Percentiles rank a stretch among this genome's conserved stretches.
Conservation (phyloP, 257 asterid species). For the Ligustrum vulgare region DNA sequence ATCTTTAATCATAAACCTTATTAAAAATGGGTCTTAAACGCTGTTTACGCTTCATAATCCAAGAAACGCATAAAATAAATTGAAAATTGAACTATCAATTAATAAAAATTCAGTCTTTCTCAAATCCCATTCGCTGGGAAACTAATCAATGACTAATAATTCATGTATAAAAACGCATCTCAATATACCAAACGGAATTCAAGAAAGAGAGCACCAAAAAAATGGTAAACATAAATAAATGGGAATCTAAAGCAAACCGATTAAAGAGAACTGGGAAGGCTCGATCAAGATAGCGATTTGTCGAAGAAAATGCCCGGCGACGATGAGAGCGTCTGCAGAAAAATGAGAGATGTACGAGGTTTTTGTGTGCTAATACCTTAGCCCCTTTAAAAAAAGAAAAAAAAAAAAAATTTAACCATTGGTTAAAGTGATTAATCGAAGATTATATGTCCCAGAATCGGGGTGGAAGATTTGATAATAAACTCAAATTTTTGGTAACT, state of each 20-base stretch:
- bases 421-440: too few relatives aligned
- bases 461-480: too few relatives aligned
- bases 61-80: constrained; percentile 9
- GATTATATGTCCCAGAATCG: too few relatives aligned
- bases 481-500: too few relatives aligned
- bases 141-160: constrained; percentile 3
- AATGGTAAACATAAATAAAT: background rate
- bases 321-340: constrained; percentile 25
- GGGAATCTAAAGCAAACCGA: constrained; percentile 14
- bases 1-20: constrained; percentile 1
- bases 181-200: background rate
- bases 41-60: constrained; percentile 4
- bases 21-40: background rate
- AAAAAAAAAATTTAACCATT: too few relatives aligned
- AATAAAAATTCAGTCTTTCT: constrained; percentile 22
- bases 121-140: background rate
- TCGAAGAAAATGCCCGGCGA: constrained; percentile 8
- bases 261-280: constrained; percentile 27
- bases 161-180: constrained; percentile 5
- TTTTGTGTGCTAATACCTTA: background rate
- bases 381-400: too few relatives aligned
- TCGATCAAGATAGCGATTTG: constrained; percentile 22
- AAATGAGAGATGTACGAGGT: background rate
- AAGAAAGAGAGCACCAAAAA: background rate
- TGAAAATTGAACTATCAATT: constrained; percentile 5